A percentile compares a stretch with the other conserved stretches of the same genome.
These are phyloP conservation scores for Cystobasidium pallidum DNA, from an alignment of 1,284 basidiomycete genomes.

Conservation along the genomic window DNA sequence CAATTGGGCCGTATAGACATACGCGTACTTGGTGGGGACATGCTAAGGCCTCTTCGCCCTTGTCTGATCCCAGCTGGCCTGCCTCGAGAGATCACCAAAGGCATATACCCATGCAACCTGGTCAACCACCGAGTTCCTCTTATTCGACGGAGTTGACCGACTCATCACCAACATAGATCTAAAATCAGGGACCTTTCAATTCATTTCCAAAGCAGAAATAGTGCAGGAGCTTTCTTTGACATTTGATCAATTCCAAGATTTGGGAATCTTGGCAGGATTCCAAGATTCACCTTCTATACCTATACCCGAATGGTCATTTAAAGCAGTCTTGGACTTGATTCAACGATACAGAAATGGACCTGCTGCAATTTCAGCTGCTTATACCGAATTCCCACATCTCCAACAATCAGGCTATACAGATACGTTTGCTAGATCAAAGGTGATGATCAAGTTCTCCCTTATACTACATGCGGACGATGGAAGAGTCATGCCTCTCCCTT, in stretches of 20 bases:
- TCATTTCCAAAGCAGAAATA: slow-evolving; percentile 77
- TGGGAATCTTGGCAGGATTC: slow-evolving; percentile 87
- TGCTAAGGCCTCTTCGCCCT: background rate
- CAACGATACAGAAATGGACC: slow-evolving; percentile 85
- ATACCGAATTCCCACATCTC: slow-evolving; percentile 47
- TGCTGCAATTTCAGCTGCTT: slow-evolving; percentile 58
- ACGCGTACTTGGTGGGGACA: background rate
- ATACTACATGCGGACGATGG: slow-evolving; percentile 87
- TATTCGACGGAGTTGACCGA: slow-evolving; percentile 84
- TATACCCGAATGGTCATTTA: slow-evolving; percentile 76
- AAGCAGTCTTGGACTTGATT: slow-evolving; percentile 83
- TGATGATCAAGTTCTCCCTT: slow-evolving; percentile 90
- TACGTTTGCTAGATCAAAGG: slow-evolving; percentile 83
- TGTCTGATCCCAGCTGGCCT: slow-evolving; percentile 69
- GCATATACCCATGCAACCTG: slow-evolving; percentile 94
- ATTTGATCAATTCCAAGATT: slow-evolving; percentile 93
- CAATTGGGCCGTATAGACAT: background rate
- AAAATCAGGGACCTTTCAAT: slow-evolving; percentile 72
- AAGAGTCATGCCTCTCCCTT: slow-evolving; percentile 79
- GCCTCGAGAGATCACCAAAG: slow-evolving; percentile 89
- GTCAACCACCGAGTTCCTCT: slow-evolving; percentile 83
- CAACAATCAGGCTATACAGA: slow-evolving; percentile 64
- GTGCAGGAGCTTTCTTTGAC: slow-evolving; percentile 73
- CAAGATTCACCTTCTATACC: slow-evolving; percentile 74
- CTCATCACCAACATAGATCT: slow-evolving; percentile 87